Conservation (phyloP, 2,329 filamentous ascomycete species). For the Pyricularia pennisetigena region DNA sequence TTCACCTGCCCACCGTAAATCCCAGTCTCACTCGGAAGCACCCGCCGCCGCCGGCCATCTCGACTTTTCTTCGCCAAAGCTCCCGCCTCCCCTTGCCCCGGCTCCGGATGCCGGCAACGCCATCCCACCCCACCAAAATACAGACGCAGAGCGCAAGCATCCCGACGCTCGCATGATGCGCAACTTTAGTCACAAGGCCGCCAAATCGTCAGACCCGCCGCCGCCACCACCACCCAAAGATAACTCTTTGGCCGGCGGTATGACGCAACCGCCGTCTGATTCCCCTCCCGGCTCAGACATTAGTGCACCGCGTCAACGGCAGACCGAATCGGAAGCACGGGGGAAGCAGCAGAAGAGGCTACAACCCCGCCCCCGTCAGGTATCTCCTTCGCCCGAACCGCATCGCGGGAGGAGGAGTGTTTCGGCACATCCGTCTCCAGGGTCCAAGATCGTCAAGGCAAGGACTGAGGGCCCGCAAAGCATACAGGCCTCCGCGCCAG, state of each 20-base stretch:
- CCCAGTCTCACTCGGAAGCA: neutral
- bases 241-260: neutral
- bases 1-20: neutral
- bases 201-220: neutral
- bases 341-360: conserved; percentile 1
- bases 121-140: neutral
- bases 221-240: neutral
- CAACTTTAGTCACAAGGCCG: neutral
- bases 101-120: neutral
- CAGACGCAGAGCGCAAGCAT: neutral
- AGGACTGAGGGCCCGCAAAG: neutral
- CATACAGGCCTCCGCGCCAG: neutral
- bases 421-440: conserved; percentile 33
- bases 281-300: neutral
- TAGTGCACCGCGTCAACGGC: neutral
- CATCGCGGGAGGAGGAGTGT: conserved; percentile 35
- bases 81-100: neutral
- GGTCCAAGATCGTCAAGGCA: neutral
- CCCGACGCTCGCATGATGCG: neutral
- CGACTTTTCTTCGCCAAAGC: neutral
- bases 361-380: conserved; percentile 14
- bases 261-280: neutral
- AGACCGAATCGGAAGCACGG: neutral
- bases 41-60: neutral
- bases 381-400: conserved; percentile 23